These are phyloP conservation scores for Pythium rhizo-oryzae DNA, from an alignment of 352 stramenopile species.

Conservation along the genomic window DNA sequence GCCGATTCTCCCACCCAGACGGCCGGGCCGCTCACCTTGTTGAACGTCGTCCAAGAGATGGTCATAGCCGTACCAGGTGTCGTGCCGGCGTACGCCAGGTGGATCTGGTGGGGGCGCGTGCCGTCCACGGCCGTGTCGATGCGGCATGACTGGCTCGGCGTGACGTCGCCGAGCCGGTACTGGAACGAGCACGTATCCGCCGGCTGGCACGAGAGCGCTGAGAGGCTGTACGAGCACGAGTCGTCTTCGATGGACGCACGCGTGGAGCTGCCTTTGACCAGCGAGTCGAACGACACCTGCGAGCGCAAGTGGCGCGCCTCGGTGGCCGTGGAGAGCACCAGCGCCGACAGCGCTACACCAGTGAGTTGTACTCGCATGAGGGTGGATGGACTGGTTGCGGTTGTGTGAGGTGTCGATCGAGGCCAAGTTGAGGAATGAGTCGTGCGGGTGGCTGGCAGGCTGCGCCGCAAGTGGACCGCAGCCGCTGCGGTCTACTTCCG, in stretches of 20 bases:
- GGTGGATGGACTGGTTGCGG: not conserved
- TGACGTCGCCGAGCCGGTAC: conserved; percentile 29
- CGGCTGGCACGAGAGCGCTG: conserved; percentile 16
- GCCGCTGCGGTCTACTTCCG: no score
- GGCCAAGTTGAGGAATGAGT: not conserved
- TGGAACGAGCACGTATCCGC: conserved; percentile 11
- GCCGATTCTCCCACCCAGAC: conserved; percentile 41
- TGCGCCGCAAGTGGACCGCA: no score
- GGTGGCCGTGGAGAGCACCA: not conserved
- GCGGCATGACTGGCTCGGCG: conserved; percentile 27
- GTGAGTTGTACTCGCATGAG: not conserved
- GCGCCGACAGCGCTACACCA: not conserved
- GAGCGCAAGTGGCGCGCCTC: not conserved
- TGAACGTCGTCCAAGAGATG: conserved; percentile 50
- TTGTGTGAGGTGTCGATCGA: not conserved
- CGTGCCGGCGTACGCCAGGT: conserved; percentile 52
- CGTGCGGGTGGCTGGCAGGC: not conserved
- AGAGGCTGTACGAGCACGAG: conserved; percentile 15
- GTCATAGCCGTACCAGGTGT: conserved; percentile 41
- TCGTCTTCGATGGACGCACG: conserved; percentile 6
- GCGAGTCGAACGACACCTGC: not conserved
- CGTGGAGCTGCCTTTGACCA: not conserved
- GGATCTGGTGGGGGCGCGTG: conserved; percentile 43
- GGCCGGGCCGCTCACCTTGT: conserved; percentile 27
- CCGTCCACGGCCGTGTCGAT: conserved; percentile 5